Percentiles rank a stretch among this genome's conserved stretches.
These are phyloP conservation scores for Ailanthus altissimus DNA, from an alignment of 345 rosid genomes.

Conservation along the genomic window DNA sequence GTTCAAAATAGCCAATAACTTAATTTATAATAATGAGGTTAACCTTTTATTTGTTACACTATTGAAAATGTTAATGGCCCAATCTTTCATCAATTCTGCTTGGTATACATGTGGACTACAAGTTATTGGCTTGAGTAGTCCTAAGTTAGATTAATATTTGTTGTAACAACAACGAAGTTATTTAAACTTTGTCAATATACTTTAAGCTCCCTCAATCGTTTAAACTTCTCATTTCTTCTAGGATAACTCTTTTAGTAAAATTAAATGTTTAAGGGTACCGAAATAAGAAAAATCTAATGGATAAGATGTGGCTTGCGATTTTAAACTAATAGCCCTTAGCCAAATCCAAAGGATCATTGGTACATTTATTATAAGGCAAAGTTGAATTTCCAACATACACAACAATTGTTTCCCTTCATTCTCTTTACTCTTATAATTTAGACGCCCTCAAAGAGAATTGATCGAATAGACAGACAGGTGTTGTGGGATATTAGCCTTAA, in stretches of 20 bases:
- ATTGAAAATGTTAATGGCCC: neutral
- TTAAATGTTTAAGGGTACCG: neutral
- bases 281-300: neutral
- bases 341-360: neutral
- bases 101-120: neutral
- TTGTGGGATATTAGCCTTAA: no score
- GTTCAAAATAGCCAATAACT: no score
- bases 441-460: neutral
- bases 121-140: neutral
- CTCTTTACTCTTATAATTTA: neutral
- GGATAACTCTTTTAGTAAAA: neutral
- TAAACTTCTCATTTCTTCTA: slow-evolving; percentile 4
- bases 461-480: neutral
- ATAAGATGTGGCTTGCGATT: neutral
- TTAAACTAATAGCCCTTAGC: neutral
- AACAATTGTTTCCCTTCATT: neutral
- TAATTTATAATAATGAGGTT: no score
- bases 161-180: neutral
- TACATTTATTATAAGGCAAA: neutral
- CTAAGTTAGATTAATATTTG: neutral
- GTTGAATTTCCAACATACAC: slow-evolving; percentile 5
- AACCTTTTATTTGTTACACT: no score
- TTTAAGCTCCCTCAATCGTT: neutral
- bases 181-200: neutral
- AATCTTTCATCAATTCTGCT: slow-evolving; percentile 4